phyloP scores from a whole-genome alignment of 805 yeast species.

The Ogataea saltuana region DNA sequence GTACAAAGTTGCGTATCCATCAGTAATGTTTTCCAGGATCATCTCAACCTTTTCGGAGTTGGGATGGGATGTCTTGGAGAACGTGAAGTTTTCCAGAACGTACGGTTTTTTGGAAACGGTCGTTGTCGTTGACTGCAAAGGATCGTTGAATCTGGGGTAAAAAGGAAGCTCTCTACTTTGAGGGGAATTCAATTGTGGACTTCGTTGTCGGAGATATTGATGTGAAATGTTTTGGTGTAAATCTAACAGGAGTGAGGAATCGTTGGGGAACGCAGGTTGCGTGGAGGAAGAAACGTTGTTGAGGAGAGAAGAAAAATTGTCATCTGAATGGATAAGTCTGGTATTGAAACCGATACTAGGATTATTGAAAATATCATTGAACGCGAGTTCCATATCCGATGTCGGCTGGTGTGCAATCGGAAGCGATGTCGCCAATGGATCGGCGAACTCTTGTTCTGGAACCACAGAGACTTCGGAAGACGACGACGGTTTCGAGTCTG shows the following conservation, averaged over 20 bases:
- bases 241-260: slow-evolving; percentile 4
- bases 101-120: slow-evolving; percentile 22
- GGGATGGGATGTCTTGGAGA: slow-evolving; percentile 48
- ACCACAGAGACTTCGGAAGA: too few relatives aligned
- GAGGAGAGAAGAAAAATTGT: slow-evolving; percentile 25
- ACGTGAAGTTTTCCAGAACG: slow-evolving; percentile 33
- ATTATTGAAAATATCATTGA: slow-evolving; percentile 33
- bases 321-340: slow-evolving; percentile 39
- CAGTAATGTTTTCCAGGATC: slow-evolving; percentile 45
- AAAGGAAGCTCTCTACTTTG: slow-evolving; percentile 18
- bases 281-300: slow-evolving; percentile 8
- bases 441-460: background rate
- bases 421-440: background rate
- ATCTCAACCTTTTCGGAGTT: slow-evolving; percentile 49
- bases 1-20: slow-evolving; percentile 48
- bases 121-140: slow-evolving; percentile 21
- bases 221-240: too few relatives aligned
- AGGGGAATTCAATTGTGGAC: slow-evolving; percentile 2
- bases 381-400: slow-evolving; percentile 22
- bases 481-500: too few relatives aligned
- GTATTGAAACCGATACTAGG: slow-evolving; percentile 38
- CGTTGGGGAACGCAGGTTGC: slow-evolving; percentile 1
- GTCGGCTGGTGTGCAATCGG: background rate
- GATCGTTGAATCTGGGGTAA: slow-evolving; percentile 30
- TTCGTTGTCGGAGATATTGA: background rate